These are phyloP conservation scores for Cucurbita maxima DNA, from an alignment of 306 rosid species.

Conservation along the genomic window DNA sequence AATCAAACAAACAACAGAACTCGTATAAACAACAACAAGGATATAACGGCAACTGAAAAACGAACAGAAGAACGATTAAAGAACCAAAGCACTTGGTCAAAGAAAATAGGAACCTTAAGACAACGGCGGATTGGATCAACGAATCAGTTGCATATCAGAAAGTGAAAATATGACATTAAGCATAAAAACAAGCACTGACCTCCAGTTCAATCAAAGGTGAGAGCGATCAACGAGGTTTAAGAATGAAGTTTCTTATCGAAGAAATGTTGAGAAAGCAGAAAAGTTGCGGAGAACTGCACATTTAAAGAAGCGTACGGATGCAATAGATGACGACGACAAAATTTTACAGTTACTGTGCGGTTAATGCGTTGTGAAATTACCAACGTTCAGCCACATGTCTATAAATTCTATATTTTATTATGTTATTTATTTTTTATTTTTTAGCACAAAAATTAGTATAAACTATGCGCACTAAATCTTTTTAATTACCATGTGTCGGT, in stretches of 20 bases:
- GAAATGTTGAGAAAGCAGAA: slow-evolving; percentile 1
- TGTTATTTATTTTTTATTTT: no score
- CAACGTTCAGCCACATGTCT: no score
- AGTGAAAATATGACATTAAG: not conserved
- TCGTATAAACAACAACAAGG: not conserved
- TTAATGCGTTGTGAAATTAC: not conserved
- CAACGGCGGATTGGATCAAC: not conserved
- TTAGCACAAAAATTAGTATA: no score
- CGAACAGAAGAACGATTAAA: not conserved
- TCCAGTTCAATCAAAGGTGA: not conserved
- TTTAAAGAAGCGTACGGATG: slow-evolving; percentile 15
- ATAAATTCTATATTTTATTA: no score
- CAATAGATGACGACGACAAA: slow-evolving; percentile 25
- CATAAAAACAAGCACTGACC: not conserved
- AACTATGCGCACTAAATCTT: no score
- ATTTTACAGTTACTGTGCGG: slow-evolving; percentile 24
- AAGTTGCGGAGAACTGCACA: slow-evolving; percentile 11
- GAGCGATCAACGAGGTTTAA: not conserved
- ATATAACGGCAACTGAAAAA: not conserved
- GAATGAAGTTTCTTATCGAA: not conserved
- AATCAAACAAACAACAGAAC: not conserved
- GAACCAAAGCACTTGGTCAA: not conserved
- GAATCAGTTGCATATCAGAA: not conserved
- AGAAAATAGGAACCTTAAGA: not conserved
- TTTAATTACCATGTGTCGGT: no score